Evolutionary conservation across 2,329 filamentous ascomycete genomes (phyloP).

Genomic region (Hypomyces rosellus): DNA sequence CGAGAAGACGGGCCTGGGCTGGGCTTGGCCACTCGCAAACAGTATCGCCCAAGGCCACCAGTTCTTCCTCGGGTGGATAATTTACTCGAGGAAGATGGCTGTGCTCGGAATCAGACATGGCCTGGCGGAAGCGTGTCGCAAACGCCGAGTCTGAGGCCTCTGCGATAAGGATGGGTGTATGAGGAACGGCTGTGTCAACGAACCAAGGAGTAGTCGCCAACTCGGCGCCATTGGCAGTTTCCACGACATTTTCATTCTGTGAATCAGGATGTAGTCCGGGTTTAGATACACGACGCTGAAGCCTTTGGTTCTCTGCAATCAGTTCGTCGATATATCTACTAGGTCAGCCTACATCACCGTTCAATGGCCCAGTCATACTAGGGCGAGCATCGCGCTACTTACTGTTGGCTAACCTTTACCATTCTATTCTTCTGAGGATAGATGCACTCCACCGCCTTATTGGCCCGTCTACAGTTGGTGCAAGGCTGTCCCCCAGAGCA

Average conservation of each 20-base stretch:
- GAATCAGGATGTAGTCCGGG: background rate
- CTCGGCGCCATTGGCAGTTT: slow-evolving; percentile 17
- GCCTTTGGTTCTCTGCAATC: slow-evolving; percentile 27
- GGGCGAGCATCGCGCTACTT: background rate
- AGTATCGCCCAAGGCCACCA: slow-evolving; percentile 22
- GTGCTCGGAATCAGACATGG: slow-evolving; percentile 23
- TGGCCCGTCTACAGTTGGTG: slow-evolving; percentile 25
- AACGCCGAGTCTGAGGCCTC: slow-evolving; percentile 32
- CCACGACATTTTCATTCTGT: background rate
- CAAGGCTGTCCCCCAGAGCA: slow-evolving; percentile 29
- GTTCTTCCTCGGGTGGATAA: slow-evolving; percentile 26
- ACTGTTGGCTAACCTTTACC: slow-evolving; percentile 28
- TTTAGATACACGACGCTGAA: slow-evolving; percentile 14
- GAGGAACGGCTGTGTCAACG: slow-evolving; percentile 26
- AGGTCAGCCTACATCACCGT: background rate
- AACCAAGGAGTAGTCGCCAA: slow-evolving; percentile 27
- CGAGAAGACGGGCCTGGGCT: slow-evolving; percentile 21
- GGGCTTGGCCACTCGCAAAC: slow-evolving; percentile 33
- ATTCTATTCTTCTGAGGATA: slow-evolving; percentile 28
- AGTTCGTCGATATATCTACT: slow-evolving; percentile 30
- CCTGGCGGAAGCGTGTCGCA: slow-evolving; percentile 30
- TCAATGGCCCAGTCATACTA: background rate
- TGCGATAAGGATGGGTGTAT: slow-evolving; percentile 29
- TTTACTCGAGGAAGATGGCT: slow-evolving; percentile 29
- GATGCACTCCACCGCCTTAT: slow-evolving; percentile 24